Evolutionary conservation across 768 basidiomycete genomes (phyloP), one percentile per base, ranked within the genome.

Genomic region (Vararia minispora): DNA sequence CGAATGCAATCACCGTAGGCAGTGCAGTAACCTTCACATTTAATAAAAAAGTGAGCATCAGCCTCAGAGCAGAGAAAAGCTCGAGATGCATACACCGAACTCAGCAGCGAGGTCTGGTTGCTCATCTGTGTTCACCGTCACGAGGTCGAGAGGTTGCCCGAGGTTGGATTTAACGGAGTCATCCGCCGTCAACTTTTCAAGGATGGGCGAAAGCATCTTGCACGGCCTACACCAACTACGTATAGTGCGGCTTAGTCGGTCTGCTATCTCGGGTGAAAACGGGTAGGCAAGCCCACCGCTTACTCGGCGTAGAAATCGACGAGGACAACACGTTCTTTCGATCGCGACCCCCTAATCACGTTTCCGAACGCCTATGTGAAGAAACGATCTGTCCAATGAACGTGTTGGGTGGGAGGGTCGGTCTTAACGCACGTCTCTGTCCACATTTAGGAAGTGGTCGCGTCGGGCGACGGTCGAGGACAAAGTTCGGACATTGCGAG

Each of bases 221-320:
- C 85, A 89, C 27, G 85, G 85, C 6, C 67, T 61, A 46, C 85
- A 88, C 86, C 85, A 88, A 43, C 85, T 87, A 46, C 26, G 39
- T 8, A 21, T 10, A 16, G 35, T 49, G 49, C 10, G 28, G 10
- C 17, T 18, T 33, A 23, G 12, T 4, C 20, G 12, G 5, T 23
- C 17, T 22, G 8, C 6, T 2, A 12, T 11, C 14, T 20, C 20
- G 10, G 16, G 32, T 12, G 14, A 14, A 9, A 32, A 30, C n/a
- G 6, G 28, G 33, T 24, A 18, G 20, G 14, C 42, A 34, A 31
- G 24, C 45, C 27, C 46, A n/a, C 30, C 18, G 65, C 76, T 33
- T 49, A 85, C 84, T 84, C 73, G 33, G 85, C 84, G 53, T 85
- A 80, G 47, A 87, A 87, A 47, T 87, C 84, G 17, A 84, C 82